Evolutionary conservation across 2,329 filamentous ascomycete species (phyloP).

Genomic region (Calonectria hawksworthii): DNA sequence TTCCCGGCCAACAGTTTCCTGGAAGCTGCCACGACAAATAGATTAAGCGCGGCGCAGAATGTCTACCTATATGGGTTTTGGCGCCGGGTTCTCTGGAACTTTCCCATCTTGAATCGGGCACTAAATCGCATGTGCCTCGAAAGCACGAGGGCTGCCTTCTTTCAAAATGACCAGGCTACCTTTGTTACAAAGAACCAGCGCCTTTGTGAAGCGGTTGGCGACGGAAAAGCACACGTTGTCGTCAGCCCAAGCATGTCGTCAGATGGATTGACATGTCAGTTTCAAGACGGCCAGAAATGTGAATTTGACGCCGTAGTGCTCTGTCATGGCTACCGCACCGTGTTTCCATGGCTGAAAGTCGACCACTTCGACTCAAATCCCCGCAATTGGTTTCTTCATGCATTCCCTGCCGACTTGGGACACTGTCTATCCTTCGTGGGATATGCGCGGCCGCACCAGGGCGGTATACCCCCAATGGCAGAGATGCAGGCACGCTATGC

Average conservation of each 20-base stretch:
- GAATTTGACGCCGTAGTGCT: background rate
- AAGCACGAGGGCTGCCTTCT: background rate
- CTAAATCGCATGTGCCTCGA: background rate
- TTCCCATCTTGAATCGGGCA: background rate
- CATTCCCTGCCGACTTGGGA: background rate
- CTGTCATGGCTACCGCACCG: background rate
- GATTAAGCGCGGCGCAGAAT: background rate
- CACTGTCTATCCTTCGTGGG: background rate
- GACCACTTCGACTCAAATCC: background rate
- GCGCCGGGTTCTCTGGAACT: background rate
- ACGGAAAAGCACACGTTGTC: background rate
- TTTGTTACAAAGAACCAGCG: slow-evolving; percentile 10
- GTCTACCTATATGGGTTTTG: background rate
- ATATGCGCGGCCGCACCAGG: background rate
- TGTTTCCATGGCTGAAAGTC: background rate
- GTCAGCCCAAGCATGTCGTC: background rate
- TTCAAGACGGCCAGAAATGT: background rate
- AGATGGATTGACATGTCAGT: background rate
- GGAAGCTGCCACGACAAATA: background rate
- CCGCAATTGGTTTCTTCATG: background rate
- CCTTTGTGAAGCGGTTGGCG: background rate
- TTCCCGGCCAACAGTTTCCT: slow-evolving; percentile 4
- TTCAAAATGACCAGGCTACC: background rate
- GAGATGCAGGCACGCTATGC: slow-evolving; percentile 7
- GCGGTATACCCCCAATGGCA: slow-evolving; percentile 1